These are phyloP conservation scores for Acaromyces ingoldii DNA, from an alignment of 1,284 basidiomycete genomes.

Conservation along the genomic window DNA sequence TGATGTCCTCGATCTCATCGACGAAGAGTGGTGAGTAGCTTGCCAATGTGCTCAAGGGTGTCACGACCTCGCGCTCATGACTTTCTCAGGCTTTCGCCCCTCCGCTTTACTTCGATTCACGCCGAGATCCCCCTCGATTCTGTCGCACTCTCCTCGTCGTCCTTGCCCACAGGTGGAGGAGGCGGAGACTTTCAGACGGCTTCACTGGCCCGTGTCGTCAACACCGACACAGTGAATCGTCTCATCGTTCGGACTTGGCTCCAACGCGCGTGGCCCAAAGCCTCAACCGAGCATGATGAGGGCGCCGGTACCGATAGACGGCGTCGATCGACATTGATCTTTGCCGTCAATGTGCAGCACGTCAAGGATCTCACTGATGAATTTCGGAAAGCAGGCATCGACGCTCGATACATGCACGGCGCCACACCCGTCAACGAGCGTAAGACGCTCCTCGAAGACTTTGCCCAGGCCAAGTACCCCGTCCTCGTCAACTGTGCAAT, in stretches of 20 bases:
- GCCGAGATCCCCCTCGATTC: conserved; percentile 37
- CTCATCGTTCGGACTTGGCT: conserved; percentile 45
- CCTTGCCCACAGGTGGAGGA: not conserved
- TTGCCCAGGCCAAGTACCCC: conserved; percentile 69
- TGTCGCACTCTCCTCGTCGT: conserved; percentile 17
- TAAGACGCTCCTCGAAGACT: conserved; percentile 63
- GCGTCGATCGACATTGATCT: conserved; percentile 80
- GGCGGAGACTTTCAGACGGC: conserved; percentile 29
- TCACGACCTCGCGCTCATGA: no score
- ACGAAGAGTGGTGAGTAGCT: conserved; percentile 70
- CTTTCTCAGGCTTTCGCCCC: conserved; percentile 32
- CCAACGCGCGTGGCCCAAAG: conserved; percentile 25
- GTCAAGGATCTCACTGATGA: conserved; percentile 69
- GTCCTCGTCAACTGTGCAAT: conserved; percentile 90
- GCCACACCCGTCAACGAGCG: conserved; percentile 67
- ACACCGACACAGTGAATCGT: conserved; percentile 36
- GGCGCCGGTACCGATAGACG: no score
- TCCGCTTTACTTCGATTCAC: conserved; percentile 46
- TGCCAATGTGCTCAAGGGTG: no score
- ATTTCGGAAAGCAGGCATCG: conserved; percentile 73
- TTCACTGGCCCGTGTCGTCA: conserved; percentile 38
- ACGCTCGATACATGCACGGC: conserved; percentile 72
- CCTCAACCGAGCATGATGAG: conserved; percentile 1
- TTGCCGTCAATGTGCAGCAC: conserved; percentile 81
- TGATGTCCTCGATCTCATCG: conserved; percentile 78